phyloP scores from a whole-genome alignment of 1,284 basidiomycete species.

The Lentinula novae-zelandiae region DNA sequence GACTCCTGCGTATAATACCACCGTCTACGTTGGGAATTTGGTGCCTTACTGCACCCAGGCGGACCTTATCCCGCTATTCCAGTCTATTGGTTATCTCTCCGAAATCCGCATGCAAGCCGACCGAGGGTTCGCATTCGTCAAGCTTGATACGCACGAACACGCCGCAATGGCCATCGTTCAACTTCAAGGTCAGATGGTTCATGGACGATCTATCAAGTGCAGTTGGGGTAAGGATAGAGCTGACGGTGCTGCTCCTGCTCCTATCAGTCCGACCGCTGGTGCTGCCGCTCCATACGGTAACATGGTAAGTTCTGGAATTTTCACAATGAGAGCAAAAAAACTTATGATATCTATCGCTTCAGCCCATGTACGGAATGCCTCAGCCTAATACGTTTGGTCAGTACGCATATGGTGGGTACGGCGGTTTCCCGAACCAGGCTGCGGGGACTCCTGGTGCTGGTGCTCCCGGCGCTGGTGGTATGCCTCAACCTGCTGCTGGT shows the following conservation, averaged over 20 bases:
- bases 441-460: conserved; percentile 43
- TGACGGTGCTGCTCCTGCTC: conserved; percentile 59
- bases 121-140: conserved; percentile 97
- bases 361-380: conserved; percentile 87
- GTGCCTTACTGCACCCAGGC: conserved; percentile 94
- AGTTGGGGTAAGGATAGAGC: conserved; percentile 97
- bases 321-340: not conserved
- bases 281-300: conserved; percentile 65
- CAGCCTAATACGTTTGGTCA: conserved; percentile 77
- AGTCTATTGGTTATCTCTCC: conserved; percentile 94
- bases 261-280: conserved; percentile 64
- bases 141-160: conserved; percentile 96
- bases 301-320: conserved; percentile 48
- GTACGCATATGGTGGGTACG: conserved; percentile 73
- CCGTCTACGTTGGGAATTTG: conserved; percentile 97
- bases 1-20: conserved; percentile 89
- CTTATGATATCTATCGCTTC: conserved; percentile 8
- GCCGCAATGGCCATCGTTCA: conserved; percentile 97
- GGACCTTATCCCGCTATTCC: conserved; percentile 94
- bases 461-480: conserved; percentile 58
- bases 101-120: conserved; percentile 99
- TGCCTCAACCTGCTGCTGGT: conserved; percentile 56
- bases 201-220: conserved; percentile 94
- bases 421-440: conserved; percentile 63
- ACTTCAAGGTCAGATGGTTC: conserved; percentile 91